phyloP scores from a whole-genome alignment of 371 early-diverging fungal species.

The Cokeromyces recurvatus region DNA sequence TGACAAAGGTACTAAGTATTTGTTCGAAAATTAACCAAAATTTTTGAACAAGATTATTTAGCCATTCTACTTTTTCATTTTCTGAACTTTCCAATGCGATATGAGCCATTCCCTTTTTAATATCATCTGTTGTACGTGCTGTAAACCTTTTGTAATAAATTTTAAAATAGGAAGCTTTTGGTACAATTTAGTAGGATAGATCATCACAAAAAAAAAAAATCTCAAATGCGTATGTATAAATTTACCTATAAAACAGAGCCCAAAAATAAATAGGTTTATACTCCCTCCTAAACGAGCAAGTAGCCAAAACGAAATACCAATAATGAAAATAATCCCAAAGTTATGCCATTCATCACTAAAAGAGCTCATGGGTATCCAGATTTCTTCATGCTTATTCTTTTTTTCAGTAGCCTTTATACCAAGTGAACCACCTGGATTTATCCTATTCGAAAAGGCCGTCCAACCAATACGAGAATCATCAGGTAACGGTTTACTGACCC shows the following conservation, averaged over 20 bases:
- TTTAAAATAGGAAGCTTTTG: conserved; percentile 50
- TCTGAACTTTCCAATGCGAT: conserved; percentile 41
- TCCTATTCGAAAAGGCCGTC: conserved; percentile 25
- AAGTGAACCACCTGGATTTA: conserved; percentile 21
- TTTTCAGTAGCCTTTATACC: conserved; percentile 13
- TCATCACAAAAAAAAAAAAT: conserved; percentile 69
- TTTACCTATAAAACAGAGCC: conserved; percentile 44
- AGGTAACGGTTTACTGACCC: conserved; percentile 16
- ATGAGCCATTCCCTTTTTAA: conserved; percentile 55
- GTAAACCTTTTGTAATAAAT: conserved; percentile 62
- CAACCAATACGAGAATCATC: conserved; percentile 31
- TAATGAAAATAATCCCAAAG: conserved; percentile 26
- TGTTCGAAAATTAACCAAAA: conserved; percentile 98
- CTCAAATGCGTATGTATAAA: conserved; percentile 20
- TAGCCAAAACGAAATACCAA: conserved; percentile 25
- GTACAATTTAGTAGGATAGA: too few species aligned
- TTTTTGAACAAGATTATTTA: conserved; percentile 79
- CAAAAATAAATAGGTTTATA: conserved; percentile 34
- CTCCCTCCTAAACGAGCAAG: conserved; percentile 18
- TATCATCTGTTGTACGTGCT: conserved; percentile 65
- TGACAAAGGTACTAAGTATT: conserved; percentile 72
- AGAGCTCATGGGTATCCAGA: not conserved
- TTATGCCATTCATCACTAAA: conserved; percentile 35
- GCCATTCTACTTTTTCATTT: conserved; percentile 92
- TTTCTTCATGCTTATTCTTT: not conserved